These are phyloP conservation scores for Purpureocillium takamizusanense DNA, from an alignment of 2,329 filamentous ascomycete species.

Conservation along the genomic window DNA sequence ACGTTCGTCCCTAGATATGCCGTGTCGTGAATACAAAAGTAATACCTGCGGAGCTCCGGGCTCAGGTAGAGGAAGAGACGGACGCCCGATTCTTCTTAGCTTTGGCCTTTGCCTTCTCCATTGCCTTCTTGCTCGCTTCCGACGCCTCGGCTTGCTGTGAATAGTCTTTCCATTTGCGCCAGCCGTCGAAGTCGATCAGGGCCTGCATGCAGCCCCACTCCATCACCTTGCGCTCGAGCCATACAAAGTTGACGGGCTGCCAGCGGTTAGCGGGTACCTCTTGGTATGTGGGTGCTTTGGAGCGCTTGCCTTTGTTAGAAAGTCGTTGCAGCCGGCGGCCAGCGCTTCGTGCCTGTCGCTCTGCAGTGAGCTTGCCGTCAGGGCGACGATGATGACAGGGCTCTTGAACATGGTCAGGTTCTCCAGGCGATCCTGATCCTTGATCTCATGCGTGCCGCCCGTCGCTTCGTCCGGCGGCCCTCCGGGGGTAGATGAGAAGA, in stretches of 20 bases:
- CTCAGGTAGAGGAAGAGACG: constrained; percentile 17
- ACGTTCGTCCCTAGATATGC: background rate
- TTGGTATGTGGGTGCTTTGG: background rate
- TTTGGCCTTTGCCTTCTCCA: constrained; percentile 23
- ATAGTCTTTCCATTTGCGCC: constrained; percentile 94
- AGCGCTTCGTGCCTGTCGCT: constrained; percentile 92
- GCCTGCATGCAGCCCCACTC: constrained; percentile 99
- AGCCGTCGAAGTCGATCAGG: constrained; percentile 95
- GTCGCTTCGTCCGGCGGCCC: constrained; percentile 37
- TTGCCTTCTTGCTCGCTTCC: constrained; percentile 31
- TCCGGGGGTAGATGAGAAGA: constrained; percentile 64
- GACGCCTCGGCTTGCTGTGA: constrained; percentile 35
- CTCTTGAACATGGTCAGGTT: constrained; percentile 77
- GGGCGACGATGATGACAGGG: constrained; percentile 92
- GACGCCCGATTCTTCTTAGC: constrained; percentile 36
- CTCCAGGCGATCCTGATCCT: constrained; percentile 59
- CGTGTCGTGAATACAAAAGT: background rate
- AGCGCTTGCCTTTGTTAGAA: constrained; percentile 77
- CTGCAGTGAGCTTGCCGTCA: constrained; percentile 90
- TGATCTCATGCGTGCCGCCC: constrained; percentile 28
- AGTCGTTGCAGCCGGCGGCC: constrained; percentile 95
- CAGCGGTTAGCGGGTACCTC: constrained; percentile 1
- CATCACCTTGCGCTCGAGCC: constrained; percentile 95
- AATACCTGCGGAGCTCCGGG: background rate
- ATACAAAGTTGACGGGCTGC: constrained; percentile 93